Evolutionary conservation across 1,284 basidiomycete genomes (phyloP).

Genomic region (Porphyrellus sp.): DNA sequence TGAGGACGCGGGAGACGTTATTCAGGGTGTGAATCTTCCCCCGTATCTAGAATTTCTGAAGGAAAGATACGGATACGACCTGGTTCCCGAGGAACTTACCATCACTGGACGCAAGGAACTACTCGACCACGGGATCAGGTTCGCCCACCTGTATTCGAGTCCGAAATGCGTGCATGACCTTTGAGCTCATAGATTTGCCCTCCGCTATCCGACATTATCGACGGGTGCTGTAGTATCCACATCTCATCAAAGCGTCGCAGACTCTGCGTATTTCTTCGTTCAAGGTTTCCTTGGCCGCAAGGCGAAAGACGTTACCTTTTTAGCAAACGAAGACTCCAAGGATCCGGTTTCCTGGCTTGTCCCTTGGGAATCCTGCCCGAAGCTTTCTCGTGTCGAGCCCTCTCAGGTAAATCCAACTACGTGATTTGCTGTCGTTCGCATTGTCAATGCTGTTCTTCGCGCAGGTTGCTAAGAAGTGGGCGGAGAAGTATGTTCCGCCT

Average conservation of each 20-base stretch:
- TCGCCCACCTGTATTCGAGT: neutral
- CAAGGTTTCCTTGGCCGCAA: neutral
- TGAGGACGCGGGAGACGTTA: slow-evolving; percentile 25
- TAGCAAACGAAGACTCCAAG: slow-evolving; percentile 17
- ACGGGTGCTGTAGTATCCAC: slow-evolving; percentile 40
- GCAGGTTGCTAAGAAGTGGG: slow-evolving; percentile 38
- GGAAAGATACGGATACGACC: slow-evolving; percentile 38
- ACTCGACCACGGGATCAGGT: slow-evolving; percentile 23
- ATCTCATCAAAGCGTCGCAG: slow-evolving; percentile 32
- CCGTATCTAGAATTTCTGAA: slow-evolving; percentile 40
- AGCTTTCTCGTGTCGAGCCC: neutral
- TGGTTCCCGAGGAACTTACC: slow-evolving; percentile 22
- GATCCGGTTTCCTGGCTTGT: slow-evolving; percentile 38
- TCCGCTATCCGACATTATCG: neutral
- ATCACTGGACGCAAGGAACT: slow-evolving; percentile 15
- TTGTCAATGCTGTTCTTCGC: neutral
- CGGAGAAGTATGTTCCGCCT: slow-evolving; percentile 39
- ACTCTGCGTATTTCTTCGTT: slow-evolving; percentile 20
- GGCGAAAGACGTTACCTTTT: neutral
- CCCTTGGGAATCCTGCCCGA: slow-evolving; percentile 14
- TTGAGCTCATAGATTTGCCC: slow-evolving; percentile 15
- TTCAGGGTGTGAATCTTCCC: slow-evolving; percentile 36
- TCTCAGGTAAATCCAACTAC: neutral
- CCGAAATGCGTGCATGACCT: neutral
- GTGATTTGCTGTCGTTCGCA: neutral